Evolutionary conservation across 805 yeast genomes (phyloP).

Genomic region (Ogataea trehalophila): DNA sequence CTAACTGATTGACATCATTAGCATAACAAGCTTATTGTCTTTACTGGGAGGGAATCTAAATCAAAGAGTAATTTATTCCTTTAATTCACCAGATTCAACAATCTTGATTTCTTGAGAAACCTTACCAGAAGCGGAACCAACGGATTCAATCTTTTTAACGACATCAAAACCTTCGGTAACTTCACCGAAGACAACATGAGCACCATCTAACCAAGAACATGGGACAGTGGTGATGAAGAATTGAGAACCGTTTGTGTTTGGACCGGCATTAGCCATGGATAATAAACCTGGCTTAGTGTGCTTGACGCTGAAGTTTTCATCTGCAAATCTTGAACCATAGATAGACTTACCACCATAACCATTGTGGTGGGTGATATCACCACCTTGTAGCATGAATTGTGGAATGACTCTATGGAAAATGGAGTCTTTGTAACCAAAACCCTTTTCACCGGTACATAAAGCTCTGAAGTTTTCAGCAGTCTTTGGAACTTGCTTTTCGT

Average conservation of each 20-base stretch:
- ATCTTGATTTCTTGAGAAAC: conserved; percentile 45
- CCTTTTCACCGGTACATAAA: conserved; percentile 83
- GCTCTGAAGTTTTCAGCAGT: conserved; percentile 96
- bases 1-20: too few relatives aligned
- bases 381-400: conserved; percentile 94
- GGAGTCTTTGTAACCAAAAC: conserved; percentile 80
- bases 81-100: conserved; percentile 55
- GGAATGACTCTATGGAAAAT: conserved; percentile 96
- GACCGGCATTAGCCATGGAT: conserved; percentile 98
- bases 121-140: conserved; percentile 46
- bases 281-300: conserved; percentile 77
- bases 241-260: conserved; percentile 97
- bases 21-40: too few relatives aligned
- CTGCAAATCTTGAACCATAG: conserved; percentile 73
- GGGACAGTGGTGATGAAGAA: conserved; percentile 91
- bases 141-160: conserved; percentile 76
- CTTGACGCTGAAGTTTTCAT: conserved; percentile 67
- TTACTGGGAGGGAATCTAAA: background rate
- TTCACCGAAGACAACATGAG: conserved; percentile 95
- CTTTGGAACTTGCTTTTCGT: conserved; percentile 90
- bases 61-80: conserved; percentile 13
- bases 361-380: conserved; percentile 76
- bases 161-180: conserved; percentile 79
- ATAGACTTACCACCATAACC: conserved; percentile 92
- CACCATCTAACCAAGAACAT: conserved; percentile 87